Evolutionary conservation across 345 rosid genomes (phyloP).

Genomic region (Capsella bursapastoris): DNA sequence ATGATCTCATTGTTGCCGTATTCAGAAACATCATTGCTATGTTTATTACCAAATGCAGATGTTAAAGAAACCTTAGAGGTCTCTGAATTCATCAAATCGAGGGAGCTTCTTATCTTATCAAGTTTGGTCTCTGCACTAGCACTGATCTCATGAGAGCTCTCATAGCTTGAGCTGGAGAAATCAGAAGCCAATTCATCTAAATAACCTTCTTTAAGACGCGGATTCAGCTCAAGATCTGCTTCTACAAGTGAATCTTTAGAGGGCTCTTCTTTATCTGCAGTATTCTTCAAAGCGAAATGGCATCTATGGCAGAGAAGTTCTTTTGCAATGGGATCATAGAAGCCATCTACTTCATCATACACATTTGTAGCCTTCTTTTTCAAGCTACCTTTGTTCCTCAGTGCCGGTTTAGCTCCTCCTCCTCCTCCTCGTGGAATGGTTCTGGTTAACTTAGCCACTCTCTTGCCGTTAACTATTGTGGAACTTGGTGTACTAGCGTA

Average conservation of each 20-base stretch:
- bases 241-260: constrained; percentile 42
- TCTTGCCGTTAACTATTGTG: constrained; percentile 53
- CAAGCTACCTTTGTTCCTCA: constrained; percentile 59
- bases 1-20: constrained; percentile 22
- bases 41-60: constrained; percentile 1
- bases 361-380: constrained; percentile 62
- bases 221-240: constrained; percentile 34
- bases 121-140: constrained; percentile 52
- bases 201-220: constrained; percentile 18
- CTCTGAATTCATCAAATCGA: constrained; percentile 34
- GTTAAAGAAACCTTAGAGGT: constrained; percentile 22
- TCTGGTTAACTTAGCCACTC: constrained; percentile 61
- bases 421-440: constrained; percentile 49
- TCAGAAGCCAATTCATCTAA: constrained; percentile 38
- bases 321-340: constrained; percentile 50
- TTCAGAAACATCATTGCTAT: background rate
- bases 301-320: constrained; percentile 86
- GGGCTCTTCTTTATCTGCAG: constrained; percentile 37
- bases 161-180: constrained; percentile 48
- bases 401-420: constrained; percentile 54
- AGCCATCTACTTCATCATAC: constrained; percentile 48
- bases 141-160: constrained; percentile 47
- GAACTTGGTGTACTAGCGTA: constrained; percentile 53
- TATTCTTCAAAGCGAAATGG: constrained; percentile 61
- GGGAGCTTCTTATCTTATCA: constrained; percentile 36